Conservation (phyloP, 768 basidiomycete species). For the Tricholoma saponaceum region DNA sequence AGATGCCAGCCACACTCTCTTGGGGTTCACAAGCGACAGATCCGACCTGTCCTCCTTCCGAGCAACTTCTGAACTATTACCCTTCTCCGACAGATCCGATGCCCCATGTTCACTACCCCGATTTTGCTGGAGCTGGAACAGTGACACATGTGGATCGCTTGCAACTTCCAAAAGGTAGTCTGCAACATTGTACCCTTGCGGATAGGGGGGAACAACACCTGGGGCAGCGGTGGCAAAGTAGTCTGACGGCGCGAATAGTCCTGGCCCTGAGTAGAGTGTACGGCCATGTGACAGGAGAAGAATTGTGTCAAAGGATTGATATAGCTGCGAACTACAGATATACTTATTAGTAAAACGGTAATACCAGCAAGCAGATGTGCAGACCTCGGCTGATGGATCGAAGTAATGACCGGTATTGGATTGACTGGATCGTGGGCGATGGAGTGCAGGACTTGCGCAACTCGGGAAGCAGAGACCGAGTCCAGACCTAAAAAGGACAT, state of each 20-base stretch:
- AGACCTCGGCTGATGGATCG: conserved; percentile 84
- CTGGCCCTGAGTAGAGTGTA: conserved; percentile 76
- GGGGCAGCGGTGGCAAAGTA: conserved; percentile 53
- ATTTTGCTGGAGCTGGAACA: conserved; percentile 32
- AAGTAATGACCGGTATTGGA: conserved; percentile 80
- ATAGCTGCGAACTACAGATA: conserved; percentile 63
- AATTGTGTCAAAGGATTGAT: conserved; percentile 81
- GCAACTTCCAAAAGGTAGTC: conserved; percentile 92
- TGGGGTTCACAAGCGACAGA: neutral
- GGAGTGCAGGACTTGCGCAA: conserved; percentile 71
- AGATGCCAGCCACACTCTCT: neutral
- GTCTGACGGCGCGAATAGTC: conserved; percentile 63
- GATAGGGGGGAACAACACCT: conserved; percentile 46
- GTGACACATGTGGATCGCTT: conserved; percentile 50
- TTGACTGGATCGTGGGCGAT: conserved; percentile 67
- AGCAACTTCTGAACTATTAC: neutral
- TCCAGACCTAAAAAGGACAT: conserved; percentile 54
- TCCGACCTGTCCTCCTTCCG: neutral
- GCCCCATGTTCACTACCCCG: neutral
- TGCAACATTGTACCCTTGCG: conserved; percentile 85
- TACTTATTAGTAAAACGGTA: neutral
- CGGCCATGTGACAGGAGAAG: conserved; percentile 75
- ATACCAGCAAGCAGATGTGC: conserved; percentile 8
- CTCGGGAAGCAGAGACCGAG: conserved; percentile 79
- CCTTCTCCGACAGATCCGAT: conserved; percentile 10